Base-by-base conservation (phyloP, 192 early-diverging fungal species). In the Dissophora globulifera region DNA sequence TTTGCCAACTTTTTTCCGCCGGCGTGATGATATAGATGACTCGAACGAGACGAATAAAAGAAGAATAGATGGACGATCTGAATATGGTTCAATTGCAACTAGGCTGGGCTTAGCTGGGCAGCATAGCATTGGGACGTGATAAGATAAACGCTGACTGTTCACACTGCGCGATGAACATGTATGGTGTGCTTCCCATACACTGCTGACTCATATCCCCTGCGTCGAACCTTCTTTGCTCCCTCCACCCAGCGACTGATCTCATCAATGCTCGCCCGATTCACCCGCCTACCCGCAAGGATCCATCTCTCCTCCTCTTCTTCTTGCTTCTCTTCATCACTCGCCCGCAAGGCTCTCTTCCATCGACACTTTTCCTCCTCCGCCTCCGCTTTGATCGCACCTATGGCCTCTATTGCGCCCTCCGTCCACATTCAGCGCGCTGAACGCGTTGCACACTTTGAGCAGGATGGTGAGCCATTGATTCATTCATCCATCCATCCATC, bases 1-100 rank as follows among this genome's bases (percentile, higher is more conserved):
- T 97, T 96, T 89, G 85, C 90, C 30, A 89, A 84, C 58, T 97
- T 95, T 79, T 89, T 91, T 55, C 94, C 94, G n/a, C 94, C 93
- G 1, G 94, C 93, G 5, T 96, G 23, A 25, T 6, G 16, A n/a
- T 45, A 45, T 10, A 45, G 15, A 32, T 15, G 27, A 33, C 17
- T 38, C 6, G 35, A 9, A 38, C 35, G 13, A 38, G 6, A 38
- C 35, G 13, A 9, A 38, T n/a, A n/a, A n/a, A n/a, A n/a, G n/a
- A n/a, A n/a, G n/a, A n/a, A n/a, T n/a, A n/a, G n/a, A n/a, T n/a
- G n/a, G n/a, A n/a, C n/a, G n/a, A n/a, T n/a, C n/a, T n/a, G n/a
- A n/a, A n/a, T n/a, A n/a, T n/a, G n/a, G n/a, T n/a, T n/a, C n/a
- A n/a, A n/a, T n/a, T n/a, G n/a, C n/a, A n/a, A n/a, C n/a, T n/a